phyloP scores from a whole-genome alignment of 2,329 filamentous ascomycete genomes.

The Exserohilum turcica region DNA sequence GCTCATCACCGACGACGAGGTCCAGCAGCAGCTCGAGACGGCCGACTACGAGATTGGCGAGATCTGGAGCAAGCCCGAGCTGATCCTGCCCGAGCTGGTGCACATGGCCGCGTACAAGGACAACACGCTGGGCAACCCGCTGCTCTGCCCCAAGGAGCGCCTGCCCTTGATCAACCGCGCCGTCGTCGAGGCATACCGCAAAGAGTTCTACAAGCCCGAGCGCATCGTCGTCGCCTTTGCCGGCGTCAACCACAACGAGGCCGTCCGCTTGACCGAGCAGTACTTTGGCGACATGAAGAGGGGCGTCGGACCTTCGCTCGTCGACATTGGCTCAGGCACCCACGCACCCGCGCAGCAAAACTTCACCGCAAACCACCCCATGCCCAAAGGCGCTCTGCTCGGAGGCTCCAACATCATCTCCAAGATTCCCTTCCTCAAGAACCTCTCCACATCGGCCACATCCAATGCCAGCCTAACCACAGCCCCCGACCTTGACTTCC shows the following conservation, averaged over 20 bases:
- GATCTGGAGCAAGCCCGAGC: constrained; percentile 96
- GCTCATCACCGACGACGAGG: constrained; percentile 81
- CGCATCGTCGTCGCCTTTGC: constrained; percentile 94
- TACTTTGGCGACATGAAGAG: constrained; percentile 90
- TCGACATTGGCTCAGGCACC: constrained; percentile 37
- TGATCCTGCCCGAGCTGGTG: constrained; percentile 92
- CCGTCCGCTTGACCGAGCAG: constrained; percentile 77
- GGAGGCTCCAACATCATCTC: constrained; percentile 73
- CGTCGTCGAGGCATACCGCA: constrained; percentile 78
- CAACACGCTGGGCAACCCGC: constrained; percentile 92
- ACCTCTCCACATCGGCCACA: constrained; percentile 75
- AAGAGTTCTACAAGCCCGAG: constrained; percentile 85
- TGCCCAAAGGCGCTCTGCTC: constrained; percentile 48
- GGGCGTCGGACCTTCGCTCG: constrained; percentile 51
- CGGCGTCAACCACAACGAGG: constrained; percentile 80
- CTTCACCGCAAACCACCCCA: constrained; percentile 45
- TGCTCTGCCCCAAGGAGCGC: constrained; percentile 87
- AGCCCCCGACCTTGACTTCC: constrained; percentile 55
- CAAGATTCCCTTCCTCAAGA: constrained; percentile 88
- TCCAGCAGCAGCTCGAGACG: constrained; percentile 83
- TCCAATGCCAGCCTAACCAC: constrained; percentile 60
- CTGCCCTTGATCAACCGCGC: constrained; percentile 73
- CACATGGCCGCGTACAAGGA: constrained; percentile 96
- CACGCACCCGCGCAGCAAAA: constrained; percentile 53
- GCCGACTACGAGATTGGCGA: constrained; percentile 95